Percentiles rank a stretch among this genome's conserved stretches.
Conservation (phyloP, 805 yeast species). For the Ogataea nonfermentans region DNA sequence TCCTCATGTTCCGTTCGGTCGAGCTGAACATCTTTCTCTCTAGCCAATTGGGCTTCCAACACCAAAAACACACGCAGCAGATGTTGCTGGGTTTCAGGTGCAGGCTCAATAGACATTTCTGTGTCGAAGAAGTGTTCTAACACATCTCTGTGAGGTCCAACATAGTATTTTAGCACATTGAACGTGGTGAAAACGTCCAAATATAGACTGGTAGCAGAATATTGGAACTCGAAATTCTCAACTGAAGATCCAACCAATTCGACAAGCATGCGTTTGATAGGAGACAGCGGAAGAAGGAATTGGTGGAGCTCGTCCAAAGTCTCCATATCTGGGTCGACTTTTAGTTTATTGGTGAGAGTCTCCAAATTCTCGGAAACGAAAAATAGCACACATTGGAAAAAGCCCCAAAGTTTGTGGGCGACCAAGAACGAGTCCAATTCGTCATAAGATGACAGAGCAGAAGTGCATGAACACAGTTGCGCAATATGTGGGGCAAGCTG, state of each 20-base stretch:
- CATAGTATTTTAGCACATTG: slow-evolving; percentile 23
- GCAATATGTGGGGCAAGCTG: slow-evolving; percentile 8
- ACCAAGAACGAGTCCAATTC: slow-evolving; percentile 1
- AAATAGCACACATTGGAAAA: slow-evolving; percentile 10
- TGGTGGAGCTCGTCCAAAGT: slow-evolving; percentile 14
- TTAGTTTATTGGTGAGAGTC: slow-evolving; percentile 10
- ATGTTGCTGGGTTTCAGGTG: slow-evolving; percentile 31
- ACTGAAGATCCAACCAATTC: slow-evolving; percentile 2
- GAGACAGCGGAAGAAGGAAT: slow-evolving; percentile 10
- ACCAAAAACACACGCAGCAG: slow-evolving; percentile 45
- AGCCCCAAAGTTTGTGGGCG: slow-evolving; percentile 6
- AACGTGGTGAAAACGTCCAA: slow-evolving; percentile 25
- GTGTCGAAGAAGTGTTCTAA: slow-evolving; percentile 34
- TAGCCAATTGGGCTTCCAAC: slow-evolving; percentile 48
- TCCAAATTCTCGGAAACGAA: slow-evolving; percentile 18
- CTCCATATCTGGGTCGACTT: slow-evolving; percentile 14
- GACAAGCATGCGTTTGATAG: slow-evolving; percentile 11
- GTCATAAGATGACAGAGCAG: slow-evolving; percentile 1
- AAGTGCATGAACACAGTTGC: slow-evolving; percentile 10
- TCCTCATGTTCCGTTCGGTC: slow-evolving; percentile 55
- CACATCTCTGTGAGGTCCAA: slow-evolving; percentile 35
- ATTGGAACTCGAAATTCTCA: slow-evolving; percentile 9
- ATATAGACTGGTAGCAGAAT: slow-evolving; percentile 11
- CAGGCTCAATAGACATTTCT: slow-evolving; percentile 29
- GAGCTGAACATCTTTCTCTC: slow-evolving; percentile 35